phyloP scores from a whole-genome alignment of 2,329 filamentous ascomycete genomes.

The Calonectria pteridis region DNA sequence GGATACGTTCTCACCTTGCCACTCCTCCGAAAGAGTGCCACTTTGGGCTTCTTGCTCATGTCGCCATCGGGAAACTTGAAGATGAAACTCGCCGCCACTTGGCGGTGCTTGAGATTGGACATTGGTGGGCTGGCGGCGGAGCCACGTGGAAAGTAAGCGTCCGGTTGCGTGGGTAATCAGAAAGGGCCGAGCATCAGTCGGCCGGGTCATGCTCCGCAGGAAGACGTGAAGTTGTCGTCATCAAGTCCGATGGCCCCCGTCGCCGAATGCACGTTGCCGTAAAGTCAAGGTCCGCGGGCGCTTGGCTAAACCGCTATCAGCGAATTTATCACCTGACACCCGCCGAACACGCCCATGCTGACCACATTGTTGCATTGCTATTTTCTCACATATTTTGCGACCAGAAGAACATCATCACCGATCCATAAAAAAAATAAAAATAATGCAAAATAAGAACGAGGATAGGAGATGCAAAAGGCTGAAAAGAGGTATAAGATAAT shows the following conservation, averaged over 20 bases:
- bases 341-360: not conserved
- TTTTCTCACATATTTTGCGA: not conserved
- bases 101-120: conserved; percentile 45
- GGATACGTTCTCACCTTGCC: conserved; percentile 70
- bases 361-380: conserved; percentile 8
- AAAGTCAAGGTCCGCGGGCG: not conserved
- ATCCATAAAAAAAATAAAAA: not conserved
- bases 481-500: not conserved
- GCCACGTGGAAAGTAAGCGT: not conserved
- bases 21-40: conserved; percentile 74
- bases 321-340: conserved; percentile 16
- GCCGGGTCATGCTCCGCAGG: not conserved
- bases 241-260: not conserved
- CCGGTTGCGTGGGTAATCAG: not conserved
- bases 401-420: not conserved
- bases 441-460: not conserved
- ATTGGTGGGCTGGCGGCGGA: conserved; percentile 35
- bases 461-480: not conserved
- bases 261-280: not conserved
- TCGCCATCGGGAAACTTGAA: conserved; percentile 57
- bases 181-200: not conserved
- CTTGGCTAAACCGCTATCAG: not conserved
- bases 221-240: not conserved
- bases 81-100: conserved; percentile 65
- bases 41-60: conserved; percentile 54